Evolutionary conservation across 495 filamentous ascomycete species (phyloP).

Genomic region (Penicillium antarcticum): DNA sequence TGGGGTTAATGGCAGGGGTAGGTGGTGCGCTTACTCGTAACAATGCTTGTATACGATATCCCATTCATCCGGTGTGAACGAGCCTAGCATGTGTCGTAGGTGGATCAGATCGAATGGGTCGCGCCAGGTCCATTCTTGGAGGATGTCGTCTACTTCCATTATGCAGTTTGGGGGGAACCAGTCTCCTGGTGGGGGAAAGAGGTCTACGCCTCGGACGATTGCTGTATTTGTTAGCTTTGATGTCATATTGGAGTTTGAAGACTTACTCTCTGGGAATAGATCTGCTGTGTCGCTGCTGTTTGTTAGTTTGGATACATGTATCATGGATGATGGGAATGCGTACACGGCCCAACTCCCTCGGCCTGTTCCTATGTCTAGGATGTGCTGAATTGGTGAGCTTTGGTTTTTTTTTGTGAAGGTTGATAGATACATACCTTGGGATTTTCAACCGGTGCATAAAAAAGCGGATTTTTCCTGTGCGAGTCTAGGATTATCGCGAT

Average conservation of each 20-base stretch:
- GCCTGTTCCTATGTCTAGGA: slow-evolving; percentile 9
- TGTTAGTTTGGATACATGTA: not conserved
- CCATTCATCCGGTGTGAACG: not conserved
- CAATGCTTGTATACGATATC: too few relatives aligned
- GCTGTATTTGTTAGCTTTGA: not conserved
- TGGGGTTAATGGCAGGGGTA: too few relatives aligned
- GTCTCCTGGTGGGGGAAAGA: not conserved
- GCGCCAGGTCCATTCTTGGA: slow-evolving; percentile 17
- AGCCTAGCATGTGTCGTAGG: slow-evolving; percentile 6
- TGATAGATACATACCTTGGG: not conserved
- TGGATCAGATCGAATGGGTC: slow-evolving; percentile 25
- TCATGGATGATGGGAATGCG: not conserved
- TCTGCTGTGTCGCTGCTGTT: slow-evolving; percentile 4
- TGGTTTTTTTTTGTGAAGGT: too few relatives aligned
- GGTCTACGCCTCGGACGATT: slow-evolving; percentile 5
- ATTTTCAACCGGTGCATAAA: not conserved
- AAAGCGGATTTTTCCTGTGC: not conserved
- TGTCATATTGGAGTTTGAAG: not conserved
- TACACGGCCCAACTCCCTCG: slow-evolving; percentile 17
- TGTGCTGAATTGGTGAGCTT: not conserved
- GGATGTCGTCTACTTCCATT: slow-evolving; percentile 19
- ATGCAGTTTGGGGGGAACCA: slow-evolving; percentile 24
- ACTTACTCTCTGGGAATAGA: slow-evolving; percentile 7
- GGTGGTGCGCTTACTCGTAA: slow-evolving; percentile 10
- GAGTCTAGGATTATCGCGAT: not conserved